Percentiles rank a stretch among this genome's conserved stretches.
These are phyloP conservation scores for Xerocomellus chrysenteron DNA, from an alignment of 768 basidiomycete genomes.

Conservation along the genomic window DNA sequence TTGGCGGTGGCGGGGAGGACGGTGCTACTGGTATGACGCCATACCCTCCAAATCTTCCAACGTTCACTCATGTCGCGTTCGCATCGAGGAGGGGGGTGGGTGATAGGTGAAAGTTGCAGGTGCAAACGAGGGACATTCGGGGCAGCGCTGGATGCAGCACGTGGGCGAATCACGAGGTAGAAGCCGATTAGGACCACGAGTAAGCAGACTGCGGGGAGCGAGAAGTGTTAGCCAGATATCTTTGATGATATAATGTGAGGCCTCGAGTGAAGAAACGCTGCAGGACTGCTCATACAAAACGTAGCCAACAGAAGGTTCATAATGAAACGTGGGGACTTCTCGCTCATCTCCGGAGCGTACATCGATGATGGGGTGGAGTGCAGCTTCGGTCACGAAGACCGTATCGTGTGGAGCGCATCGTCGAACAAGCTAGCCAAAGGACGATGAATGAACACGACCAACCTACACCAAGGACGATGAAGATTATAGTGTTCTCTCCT, in stretches of 20 bases:
- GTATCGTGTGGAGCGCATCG: not conserved
- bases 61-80: constrained; percentile 2
- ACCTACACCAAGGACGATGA: constrained; percentile 28
- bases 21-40: not conserved
- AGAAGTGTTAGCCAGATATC: constrained; percentile 11
- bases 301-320: not conserved
- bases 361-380: not conserved
- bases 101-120: not conserved
- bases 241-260: not conserved
- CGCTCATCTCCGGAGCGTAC: not conserved
- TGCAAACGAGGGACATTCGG: not conserved
- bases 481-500: constrained; percentile 18
- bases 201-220: constrained; percentile 20
- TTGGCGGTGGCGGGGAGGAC: not conserved
- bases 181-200: constrained; percentile 26
- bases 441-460: constrained; percentile 12
- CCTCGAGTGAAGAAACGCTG: not conserved
- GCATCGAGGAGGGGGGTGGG: not conserved
- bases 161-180: constrained; percentile 24
- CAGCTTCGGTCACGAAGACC: not conserved
- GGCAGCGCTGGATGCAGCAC: not conserved
- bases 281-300: not conserved
- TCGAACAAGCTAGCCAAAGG: not conserved
- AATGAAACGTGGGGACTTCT: not conserved
- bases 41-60: constrained; percentile 21